Evolutionary conservation across 768 basidiomycete genomes (phyloP), one percentile per base, ranked within the genome.

Genomic region (Termitomyces heimii): DNA sequence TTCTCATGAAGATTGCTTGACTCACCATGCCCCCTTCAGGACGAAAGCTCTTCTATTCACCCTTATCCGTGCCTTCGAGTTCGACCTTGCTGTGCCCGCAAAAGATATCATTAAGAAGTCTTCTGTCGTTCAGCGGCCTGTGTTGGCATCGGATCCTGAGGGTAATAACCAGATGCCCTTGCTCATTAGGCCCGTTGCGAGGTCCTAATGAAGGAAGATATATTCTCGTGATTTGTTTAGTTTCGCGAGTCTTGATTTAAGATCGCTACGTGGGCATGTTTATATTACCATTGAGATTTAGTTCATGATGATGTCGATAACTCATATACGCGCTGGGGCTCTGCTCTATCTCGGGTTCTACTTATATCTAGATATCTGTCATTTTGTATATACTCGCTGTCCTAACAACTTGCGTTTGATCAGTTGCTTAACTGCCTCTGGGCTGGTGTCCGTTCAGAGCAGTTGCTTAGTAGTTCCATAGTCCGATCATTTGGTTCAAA

Each of bases 71-170:
- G 71, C 77, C 0, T 81, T 84, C 46, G 75, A 81, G 46, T 82
- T 83, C 42, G 77, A 80, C 50, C 74, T 83, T 9, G 81, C 80
- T 0, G 81, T 83, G 8, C 76, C 81, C 0, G 68, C 67, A 0
- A 67, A 68, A 13, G 76, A 82, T 29, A 70, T 85, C 29, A 60
- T 65, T 18, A 73, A 70, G 66, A 75, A 71, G 56, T 54, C 72
- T 13, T 59, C 65, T 0, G 58, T 84, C 31, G 77, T 82, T 5
- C 75, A 77, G 56, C 69, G 78, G 12, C 83, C 82, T 10, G 58
- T 79, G 22, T 43, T 83, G 5, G 68, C 57, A 22, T 70, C 70
- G 5, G 75, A 80, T 26, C 70, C 68, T 2, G 66, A 73, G 26
- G 69, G 64, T 2, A 75, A 72, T 7, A 72, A 71, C 43, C 76